These are phyloP conservation scores for Tetrahymena elliotti DNA, from an alignment of 73 alveolate species.

Conservation along the genomic window DNA sequence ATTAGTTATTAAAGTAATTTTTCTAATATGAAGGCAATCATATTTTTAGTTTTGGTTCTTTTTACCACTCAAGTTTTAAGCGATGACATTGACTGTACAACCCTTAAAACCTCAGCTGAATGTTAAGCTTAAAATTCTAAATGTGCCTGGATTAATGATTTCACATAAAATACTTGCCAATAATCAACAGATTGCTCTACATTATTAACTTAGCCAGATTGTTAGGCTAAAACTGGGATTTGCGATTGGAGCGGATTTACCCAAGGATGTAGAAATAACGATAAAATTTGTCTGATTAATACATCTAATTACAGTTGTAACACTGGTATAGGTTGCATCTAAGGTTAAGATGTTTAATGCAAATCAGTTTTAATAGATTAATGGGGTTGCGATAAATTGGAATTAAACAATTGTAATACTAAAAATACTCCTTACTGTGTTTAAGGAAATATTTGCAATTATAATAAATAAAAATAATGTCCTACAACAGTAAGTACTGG, in stretches of 20 bases:
- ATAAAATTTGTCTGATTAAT: background rate
- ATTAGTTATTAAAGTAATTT: too few relatives aligned
- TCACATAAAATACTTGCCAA: background rate
- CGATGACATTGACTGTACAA: background rate
- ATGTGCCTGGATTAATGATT: background rate
- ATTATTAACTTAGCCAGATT: background rate
- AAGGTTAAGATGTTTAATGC: background rate
- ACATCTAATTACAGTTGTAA: background rate
- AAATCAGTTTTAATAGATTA: background rate
- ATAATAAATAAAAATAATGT: background rate
- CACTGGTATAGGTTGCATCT: background rate
- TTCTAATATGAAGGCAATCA: background rate
- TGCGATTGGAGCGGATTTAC: background rate
- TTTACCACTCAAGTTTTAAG: background rate
- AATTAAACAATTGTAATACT: background rate
- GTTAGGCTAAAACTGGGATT: background rate
- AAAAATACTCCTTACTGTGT: background rate
- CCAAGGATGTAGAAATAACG: background rate
- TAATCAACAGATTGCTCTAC: background rate
- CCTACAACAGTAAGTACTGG: background rate
- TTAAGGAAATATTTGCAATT: background rate
- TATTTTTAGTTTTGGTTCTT: background rate
- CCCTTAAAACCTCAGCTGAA: background rate
- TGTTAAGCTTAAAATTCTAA: background rate
- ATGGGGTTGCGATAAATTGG: background rate